Percentiles rank a stretch among this genome's conserved stretches.
Evolutionary conservation across 2,329 filamentous ascomycete genomes (phyloP).

Genomic region (Arthrinium phaeospermum): DNA sequence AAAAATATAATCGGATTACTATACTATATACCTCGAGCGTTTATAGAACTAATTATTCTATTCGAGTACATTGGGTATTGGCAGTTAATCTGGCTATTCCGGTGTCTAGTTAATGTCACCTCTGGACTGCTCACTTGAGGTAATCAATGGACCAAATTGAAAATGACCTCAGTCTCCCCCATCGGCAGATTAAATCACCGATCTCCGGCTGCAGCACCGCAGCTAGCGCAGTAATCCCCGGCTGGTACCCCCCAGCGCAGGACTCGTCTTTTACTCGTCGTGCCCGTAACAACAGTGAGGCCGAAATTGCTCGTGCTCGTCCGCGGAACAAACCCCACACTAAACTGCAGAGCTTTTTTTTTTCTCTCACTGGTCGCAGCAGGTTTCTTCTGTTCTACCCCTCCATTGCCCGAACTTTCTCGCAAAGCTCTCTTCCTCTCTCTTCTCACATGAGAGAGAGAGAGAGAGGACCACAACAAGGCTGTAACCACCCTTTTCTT

Average conservation of each 20-base stretch:
- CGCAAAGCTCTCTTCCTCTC: constrained; percentile 15
- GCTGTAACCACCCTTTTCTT: constrained; percentile 10
- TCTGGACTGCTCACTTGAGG: neutral
- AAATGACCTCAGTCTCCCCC: neutral
- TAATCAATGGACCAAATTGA: neutral
- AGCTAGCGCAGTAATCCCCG: no score
- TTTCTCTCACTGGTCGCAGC: constrained; percentile 17
- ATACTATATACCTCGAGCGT: no score
- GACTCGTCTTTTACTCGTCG: neutral
- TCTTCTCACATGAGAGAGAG: constrained; percentile 17
- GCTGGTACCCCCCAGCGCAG: neutral
- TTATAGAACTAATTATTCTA: no score
- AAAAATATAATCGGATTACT: no score
- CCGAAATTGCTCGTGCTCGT: neutral
- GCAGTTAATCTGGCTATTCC: no score
- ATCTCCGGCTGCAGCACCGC: constrained; percentile 3
- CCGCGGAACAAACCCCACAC: constrained; percentile 5
- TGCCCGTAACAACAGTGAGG: constrained; percentile 2
- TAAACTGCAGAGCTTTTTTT: constrained; percentile 16
- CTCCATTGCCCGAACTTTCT: constrained; percentile 18
- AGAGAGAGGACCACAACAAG: constrained; percentile 17
- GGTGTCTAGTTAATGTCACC: no score
- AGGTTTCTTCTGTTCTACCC: constrained; percentile 22
- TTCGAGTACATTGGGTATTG: no score
- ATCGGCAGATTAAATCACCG: constrained; percentile 20